A percentile compares a stretch with the other conserved stretches of the same genome.
These are phyloP conservation scores for Lachnum nothofagi DNA, from an alignment of 2,329 filamentous ascomycete species.

Conservation along the genomic window DNA sequence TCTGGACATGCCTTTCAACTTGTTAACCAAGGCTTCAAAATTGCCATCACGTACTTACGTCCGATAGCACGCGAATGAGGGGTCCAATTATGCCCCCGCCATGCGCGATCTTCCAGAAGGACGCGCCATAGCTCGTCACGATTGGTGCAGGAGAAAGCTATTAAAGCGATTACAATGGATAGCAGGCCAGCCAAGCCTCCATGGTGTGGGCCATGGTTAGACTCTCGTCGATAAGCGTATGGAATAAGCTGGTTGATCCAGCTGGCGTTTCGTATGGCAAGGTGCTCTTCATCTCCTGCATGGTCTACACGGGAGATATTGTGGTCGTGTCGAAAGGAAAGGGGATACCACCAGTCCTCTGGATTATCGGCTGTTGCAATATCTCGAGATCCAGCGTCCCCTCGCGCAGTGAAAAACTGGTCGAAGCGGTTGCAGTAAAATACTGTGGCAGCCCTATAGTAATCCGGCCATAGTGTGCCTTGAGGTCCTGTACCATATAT, in stretches of 20 bases:
- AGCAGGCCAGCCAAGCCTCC: slow-evolving; percentile 11
- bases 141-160: slow-evolving; percentile 14
- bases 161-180: slow-evolving; percentile 9
- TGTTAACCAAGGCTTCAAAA: not conserved
- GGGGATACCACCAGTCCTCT: slow-evolving; percentile 18
- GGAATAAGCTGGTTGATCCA: slow-evolving; percentile 13
- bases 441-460: slow-evolving; percentile 19
- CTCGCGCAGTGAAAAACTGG: slow-evolving; percentile 16
- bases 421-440: slow-evolving; percentile 22
- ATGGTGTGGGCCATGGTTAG: not conserved
- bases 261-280: slow-evolving; percentile 3
- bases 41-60: slow-evolving; percentile 1
- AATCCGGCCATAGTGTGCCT: not conserved
- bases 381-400: slow-evolving; percentile 13
- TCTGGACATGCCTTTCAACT: not conserved
- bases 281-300: slow-evolving; percentile 3
- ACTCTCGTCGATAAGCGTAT: slow-evolving; percentile 2
- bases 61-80: not conserved
- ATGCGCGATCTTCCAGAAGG: slow-evolving; percentile 5
- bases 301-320: slow-evolving; percentile 10
- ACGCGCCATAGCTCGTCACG: not conserved
- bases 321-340: slow-evolving; percentile 15
- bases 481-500: not conserved
- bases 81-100: slow-evolving; percentile 5
- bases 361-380: slow-evolving; percentile 4